These are phyloP conservation scores for Penicillium turbatum DNA, from an alignment of 495 filamentous ascomycete species.

Conservation along the genomic window DNA sequence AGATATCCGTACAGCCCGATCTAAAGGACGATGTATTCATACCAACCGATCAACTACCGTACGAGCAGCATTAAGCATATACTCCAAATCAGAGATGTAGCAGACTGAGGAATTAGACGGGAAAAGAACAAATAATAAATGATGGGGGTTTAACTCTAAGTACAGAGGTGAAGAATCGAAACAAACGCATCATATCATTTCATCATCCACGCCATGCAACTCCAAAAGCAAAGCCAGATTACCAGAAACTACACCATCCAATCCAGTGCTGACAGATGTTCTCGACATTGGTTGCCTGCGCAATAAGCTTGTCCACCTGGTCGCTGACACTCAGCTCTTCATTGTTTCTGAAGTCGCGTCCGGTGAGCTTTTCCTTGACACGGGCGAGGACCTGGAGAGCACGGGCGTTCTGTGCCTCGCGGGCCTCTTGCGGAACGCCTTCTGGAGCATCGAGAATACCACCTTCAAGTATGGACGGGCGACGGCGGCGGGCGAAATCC, in stretches of 20 bases:
- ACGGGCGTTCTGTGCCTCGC: slow-evolving; percentile 86
- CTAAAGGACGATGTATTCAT: not conserved
- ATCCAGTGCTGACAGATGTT: slow-evolving; percentile 99
- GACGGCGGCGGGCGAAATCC: slow-evolving; percentile 44
- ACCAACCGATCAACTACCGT: not conserved
- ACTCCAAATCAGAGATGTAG: not conserved
- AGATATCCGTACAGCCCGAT: too few relatives aligned
- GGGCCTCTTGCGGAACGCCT: slow-evolving; percentile 47
- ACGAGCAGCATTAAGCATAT: not conserved
- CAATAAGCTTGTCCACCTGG: slow-evolving; percentile 90
- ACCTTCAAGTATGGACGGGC: slow-evolving; percentile 49
- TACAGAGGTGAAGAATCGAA: slow-evolving; percentile 20
- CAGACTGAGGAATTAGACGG: not conserved
- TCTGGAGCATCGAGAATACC: slow-evolving; percentile 48
- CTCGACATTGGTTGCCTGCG: slow-evolving; percentile 92
- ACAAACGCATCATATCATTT: slow-evolving; percentile 21
- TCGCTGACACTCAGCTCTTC: slow-evolving; percentile 82
- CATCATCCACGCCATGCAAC: slow-evolving; percentile 14
- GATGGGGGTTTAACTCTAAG: slow-evolving; percentile 19
- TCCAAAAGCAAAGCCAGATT: slow-evolving; percentile 16
- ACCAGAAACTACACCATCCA: slow-evolving; percentile 96
- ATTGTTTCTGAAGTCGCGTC: slow-evolving; percentile 55
- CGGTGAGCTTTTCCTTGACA: slow-evolving; percentile 91
- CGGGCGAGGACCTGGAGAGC: slow-evolving; percentile 88
- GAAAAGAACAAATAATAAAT: slow-evolving; percentile 6